These are phyloP conservation scores for Pneumocystis jirovecii DNA, from an alignment of 1,139 yeast species.

Conservation along the genomic window DNA sequence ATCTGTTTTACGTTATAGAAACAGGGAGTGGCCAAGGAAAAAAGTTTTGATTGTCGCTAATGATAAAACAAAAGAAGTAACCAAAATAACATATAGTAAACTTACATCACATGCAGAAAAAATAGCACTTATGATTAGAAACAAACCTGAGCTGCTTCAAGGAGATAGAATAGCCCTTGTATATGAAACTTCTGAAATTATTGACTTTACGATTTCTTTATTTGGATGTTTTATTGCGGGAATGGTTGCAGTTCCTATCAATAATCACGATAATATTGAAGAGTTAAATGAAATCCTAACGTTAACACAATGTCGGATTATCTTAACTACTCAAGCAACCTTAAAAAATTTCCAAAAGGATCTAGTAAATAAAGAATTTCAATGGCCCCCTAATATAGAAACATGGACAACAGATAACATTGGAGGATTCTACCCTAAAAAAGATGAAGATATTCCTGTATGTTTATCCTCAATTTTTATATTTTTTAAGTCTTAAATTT, in stretches of 20 bases:
- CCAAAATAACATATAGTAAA: constrained; percentile 78
- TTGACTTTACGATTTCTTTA: constrained; percentile 72
- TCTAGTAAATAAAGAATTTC: constrained; percentile 30
- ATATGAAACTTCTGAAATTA: constrained; percentile 69
- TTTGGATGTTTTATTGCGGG: constrained; percentile 91
- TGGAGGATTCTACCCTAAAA: constrained; percentile 50
- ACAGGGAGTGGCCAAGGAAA: constrained; percentile 47
- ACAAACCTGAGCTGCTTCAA: constrained; percentile 54
- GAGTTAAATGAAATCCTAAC: constrained; percentile 40
- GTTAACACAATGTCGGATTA: constrained; percentile 60
- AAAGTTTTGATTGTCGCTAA: constrained; percentile 63
- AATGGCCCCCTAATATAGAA: constrained; percentile 45
- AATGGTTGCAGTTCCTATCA: constrained; percentile 77
- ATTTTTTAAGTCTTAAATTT: neutral
- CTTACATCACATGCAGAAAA: constrained; percentile 69
- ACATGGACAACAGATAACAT: constrained; percentile 83
- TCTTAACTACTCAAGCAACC: constrained; percentile 68
- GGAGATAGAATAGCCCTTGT: constrained; percentile 75
- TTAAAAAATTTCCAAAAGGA: constrained; percentile 54
- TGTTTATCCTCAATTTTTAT: neutral
- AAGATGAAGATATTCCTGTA: constrained; percentile 43
- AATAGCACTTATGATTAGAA: constrained; percentile 74
- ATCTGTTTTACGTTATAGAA: constrained; percentile 58
- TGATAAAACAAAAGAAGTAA: constrained; percentile 63
- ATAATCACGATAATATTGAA: constrained; percentile 17